A percentile compares a stretch with the other conserved stretches of the same genome.
Conservation (phyloP, 1,139 yeast genomes). For the Taphrina wiesneri region DNA sequence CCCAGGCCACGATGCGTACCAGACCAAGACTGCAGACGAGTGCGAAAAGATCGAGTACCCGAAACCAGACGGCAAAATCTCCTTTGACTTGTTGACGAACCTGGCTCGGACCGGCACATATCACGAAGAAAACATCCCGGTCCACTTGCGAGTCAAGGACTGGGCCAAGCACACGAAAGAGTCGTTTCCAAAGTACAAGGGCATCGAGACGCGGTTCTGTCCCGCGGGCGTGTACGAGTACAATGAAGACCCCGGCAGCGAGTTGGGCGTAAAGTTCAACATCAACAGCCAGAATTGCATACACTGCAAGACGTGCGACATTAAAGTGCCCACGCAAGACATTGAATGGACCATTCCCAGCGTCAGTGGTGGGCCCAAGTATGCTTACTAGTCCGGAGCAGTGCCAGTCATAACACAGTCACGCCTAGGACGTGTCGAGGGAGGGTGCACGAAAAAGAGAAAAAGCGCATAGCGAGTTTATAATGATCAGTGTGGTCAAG, state of each 20-base stretch:
- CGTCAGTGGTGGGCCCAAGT: constrained; percentile 11
- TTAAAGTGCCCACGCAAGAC: constrained; percentile 91
- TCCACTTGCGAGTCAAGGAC: constrained; percentile 74
- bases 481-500: too few species aligned
- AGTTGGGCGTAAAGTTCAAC: constrained; percentile 74
- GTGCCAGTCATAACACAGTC: too few species aligned
- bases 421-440: neutral
- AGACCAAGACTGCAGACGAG: constrained; percentile 66
- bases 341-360: constrained; percentile 50
- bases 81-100: constrained; percentile 87
- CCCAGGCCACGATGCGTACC: constrained; percentile 67
- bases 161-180: constrained; percentile 71
- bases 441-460: neutral
- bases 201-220: constrained; percentile 87
- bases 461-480: neutral
- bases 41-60: constrained; percentile 79
- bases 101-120: constrained; percentile 94
- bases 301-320: constrained; percentile 90
- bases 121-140: constrained; percentile 90
- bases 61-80: constrained; percentile 85
- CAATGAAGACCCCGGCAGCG: constrained; percentile 62
- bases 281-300: constrained; percentile 95
- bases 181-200: constrained; percentile 74
- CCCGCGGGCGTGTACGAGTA: constrained; percentile 99
- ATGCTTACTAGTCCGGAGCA: neutral